Base-by-base conservation (phyloP, 257 asterid genomes). In the Eustoma russellianum region DNA sequence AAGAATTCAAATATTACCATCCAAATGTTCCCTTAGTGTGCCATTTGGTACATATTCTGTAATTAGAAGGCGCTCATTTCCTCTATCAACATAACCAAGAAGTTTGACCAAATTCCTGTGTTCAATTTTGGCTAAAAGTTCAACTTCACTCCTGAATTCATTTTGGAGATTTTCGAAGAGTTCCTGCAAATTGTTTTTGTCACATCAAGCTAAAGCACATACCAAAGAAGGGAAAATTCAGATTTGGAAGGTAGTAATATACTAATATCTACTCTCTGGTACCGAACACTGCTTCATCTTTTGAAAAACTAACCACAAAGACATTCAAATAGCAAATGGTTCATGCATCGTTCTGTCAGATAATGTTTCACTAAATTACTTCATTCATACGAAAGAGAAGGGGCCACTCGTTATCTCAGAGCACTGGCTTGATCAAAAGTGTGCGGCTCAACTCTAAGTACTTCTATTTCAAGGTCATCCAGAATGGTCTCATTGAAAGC, bases 1-100 rank as follows among this genome's bases (percentile, higher is more conserved):
- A 35, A 55, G 74, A 56, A 35, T 65, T 63, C 16, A 57, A 56
- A 68, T 51, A 66, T 52, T 85, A 92, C 99, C 99, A 63, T 92
- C 99, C 47, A 92, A 74, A 75, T 88, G 94, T 64, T 92, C 99
- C 74, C 99, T 77, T 52, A 92, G 95, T 61, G 91, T 88, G 66
- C 99, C 97, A 49, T 92, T 92, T 33, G 97, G 83, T 51, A 92
- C 95, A 68, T 71, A 88, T 75, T 92, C 97, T n/a, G 97, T 92
- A 62, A 92, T 83, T 60, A 92, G 74, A 57, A 92, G 72, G 58
- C 95, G 94, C 41, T 92, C 99, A 24, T 65, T 75, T 71, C 94
- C 97, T 56, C 67, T 78, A 67, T 92, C 97, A 63, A 92, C 70
- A 57, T 77, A 92, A 61, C 95, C 97, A 62, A 92, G 95, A 55